A percentile compares a stretch with the other conserved stretches of the same genome.
phyloP scores from a whole-genome alignment of 768 basidiomycete genomes.

The Trametes coccinea region DNA sequence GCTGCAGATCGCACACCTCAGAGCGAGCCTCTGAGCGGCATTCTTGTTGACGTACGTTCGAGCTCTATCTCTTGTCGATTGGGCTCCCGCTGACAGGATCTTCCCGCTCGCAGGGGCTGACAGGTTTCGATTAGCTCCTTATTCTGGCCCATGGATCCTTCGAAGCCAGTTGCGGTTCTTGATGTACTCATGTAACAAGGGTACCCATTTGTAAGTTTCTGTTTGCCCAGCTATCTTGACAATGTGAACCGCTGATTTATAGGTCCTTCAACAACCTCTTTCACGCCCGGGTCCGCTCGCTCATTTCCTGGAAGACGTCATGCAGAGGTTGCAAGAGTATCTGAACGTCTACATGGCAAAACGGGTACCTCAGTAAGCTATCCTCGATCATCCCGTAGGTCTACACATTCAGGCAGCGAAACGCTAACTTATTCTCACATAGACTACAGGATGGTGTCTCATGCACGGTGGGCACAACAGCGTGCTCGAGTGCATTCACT shows the following conservation, averaged over 20 bases:
- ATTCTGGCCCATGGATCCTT: slow-evolving; percentile 8
- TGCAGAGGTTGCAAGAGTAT: background rate
- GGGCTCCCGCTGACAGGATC: no score
- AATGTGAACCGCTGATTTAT: no score
- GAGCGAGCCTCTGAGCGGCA: no score
- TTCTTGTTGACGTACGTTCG: no score
- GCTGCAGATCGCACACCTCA: no score
- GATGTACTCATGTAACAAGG: slow-evolving; percentile 3
- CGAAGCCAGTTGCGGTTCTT: slow-evolving; percentile 1
- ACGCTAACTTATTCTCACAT: background rate
- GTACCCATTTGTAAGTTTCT: background rate
- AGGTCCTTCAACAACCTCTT: no score
- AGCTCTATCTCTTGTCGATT: no score
- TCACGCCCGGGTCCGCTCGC: no score
- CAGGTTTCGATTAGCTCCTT: slow-evolving; percentile 5
- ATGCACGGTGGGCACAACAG: slow-evolving; percentile 15
- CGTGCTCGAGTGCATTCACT: slow-evolving; percentile 9
- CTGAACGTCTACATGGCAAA: background rate
- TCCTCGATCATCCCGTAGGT: slow-evolving; percentile 10
- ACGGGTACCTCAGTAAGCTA: slow-evolving; percentile 4
- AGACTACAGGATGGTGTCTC: slow-evolving; percentile 15
- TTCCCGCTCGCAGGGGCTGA: no score
- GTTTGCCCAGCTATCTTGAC: no score
- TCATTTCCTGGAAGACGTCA: background rate
- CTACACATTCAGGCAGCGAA: no score